A percentile compares a stretch with the other conserved stretches of the same genome.
Evolutionary conservation across 2,329 filamentous ascomycete genomes (phyloP).

Genomic region (Cladobotryum protrusum): DNA sequence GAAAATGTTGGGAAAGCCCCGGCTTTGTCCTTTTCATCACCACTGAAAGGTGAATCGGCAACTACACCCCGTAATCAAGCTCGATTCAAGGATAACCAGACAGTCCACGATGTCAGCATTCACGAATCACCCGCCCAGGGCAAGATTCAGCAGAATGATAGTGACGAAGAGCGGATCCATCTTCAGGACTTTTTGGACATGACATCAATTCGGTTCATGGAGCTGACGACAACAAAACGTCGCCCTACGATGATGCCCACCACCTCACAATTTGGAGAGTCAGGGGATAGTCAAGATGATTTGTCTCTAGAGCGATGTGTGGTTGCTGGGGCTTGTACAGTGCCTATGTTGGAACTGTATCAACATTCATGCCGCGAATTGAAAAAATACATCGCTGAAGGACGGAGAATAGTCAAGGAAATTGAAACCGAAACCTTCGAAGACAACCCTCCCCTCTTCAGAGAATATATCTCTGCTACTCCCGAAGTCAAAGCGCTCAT

Average conservation of each 20-base stretch:
- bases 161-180: conserved; percentile 58
- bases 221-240: conserved; percentile 91
- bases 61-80: conserved; percentile 52
- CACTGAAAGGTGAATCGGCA: conserved; percentile 35
- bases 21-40: conserved; percentile 40
- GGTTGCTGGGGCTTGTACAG: conserved; percentile 81
- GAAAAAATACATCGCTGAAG: conserved; percentile 94
- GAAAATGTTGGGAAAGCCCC: conserved; percentile 37
- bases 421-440: conserved; percentile 85
- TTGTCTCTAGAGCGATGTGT: conserved; percentile 69
- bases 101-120: conserved; percentile 38
- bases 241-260: conserved; percentile 70
- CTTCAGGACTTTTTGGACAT: conserved; percentile 90
- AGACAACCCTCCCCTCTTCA: conserved; percentile 86
- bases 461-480: conserved; percentile 81
- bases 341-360: conserved; percentile 90
- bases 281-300: conserved; percentile 41
- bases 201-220: conserved; percentile 97
- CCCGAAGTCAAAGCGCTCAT: conserved; percentile 79
- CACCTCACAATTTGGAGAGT: conserved; percentile 35
- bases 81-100: conserved; percentile 48
- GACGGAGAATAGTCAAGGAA: conserved; percentile 79
- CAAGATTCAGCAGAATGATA: conserved; percentile 41
- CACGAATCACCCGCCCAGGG: conserved; percentile 36
- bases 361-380: conserved; percentile 94